phyloP scores from a whole-genome alignment of 2,329 filamentous ascomycete genomes.

The Penicillium vulpinum region DNA sequence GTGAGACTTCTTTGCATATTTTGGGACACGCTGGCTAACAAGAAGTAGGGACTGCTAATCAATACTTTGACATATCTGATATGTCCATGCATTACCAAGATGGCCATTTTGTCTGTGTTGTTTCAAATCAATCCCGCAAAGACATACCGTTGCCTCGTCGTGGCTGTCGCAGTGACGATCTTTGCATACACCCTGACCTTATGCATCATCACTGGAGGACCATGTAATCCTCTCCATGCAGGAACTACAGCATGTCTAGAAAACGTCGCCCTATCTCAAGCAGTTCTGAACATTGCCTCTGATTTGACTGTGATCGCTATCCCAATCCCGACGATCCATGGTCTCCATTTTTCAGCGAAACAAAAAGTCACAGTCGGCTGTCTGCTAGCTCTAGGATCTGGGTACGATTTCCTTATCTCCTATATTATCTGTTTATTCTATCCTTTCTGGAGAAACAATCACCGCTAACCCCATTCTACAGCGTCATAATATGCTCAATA shows the following conservation, averaged over 20 bases:
- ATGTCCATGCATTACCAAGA: not conserved
- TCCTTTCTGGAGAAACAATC: not conserved
- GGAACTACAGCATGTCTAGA: not conserved
- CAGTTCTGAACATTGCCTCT: constrained; percentile 1
- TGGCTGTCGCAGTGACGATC: not conserved
- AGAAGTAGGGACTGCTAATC: not conserved
- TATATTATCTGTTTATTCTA: not conserved
- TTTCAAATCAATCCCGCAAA: not conserved
- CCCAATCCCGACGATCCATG: not conserved
- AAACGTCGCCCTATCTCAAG: not conserved
- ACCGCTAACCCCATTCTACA: not conserved
- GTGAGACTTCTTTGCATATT: not conserved
- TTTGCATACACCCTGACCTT: not conserved
- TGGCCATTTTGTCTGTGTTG: not conserved
- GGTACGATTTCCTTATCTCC: too few species aligned
- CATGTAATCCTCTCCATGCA: not conserved
- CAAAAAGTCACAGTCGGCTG: not conserved
- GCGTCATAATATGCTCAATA: not conserved
- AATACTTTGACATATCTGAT: not conserved
- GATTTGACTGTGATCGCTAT: not conserved
- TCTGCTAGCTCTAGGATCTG: not conserved
- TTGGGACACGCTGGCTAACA: not conserved
- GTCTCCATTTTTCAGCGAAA: not conserved
- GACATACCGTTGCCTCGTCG: not conserved
- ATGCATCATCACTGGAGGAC: not conserved